phyloP scores from a whole-genome alignment of 2,329 filamentous ascomycete species.

The Cladorrhinum sp. region DNA sequence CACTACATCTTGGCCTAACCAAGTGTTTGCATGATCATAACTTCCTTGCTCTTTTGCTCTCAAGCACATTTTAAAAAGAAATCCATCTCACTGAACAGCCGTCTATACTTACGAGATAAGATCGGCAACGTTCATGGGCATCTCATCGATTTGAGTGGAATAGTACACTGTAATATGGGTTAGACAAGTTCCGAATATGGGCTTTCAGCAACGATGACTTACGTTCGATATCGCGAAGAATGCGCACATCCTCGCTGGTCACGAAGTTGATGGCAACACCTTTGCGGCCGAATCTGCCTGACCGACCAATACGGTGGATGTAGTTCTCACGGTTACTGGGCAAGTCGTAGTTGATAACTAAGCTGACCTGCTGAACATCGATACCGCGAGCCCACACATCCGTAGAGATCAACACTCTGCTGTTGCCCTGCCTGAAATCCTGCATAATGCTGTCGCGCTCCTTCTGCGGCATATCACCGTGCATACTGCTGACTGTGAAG shows the following conservation, averaged over 20 bases:
- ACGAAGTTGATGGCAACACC: slow-evolving; percentile 99
- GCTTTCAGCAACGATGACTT: slow-evolving; percentile 37
- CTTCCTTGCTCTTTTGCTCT: background rate
- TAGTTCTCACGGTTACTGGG: slow-evolving; percentile 99
- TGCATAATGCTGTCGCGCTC: slow-evolving; percentile 99
- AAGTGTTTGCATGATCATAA: background rate
- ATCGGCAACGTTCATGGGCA: slow-evolving; percentile 90
- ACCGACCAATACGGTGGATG: slow-evolving; percentile 96
- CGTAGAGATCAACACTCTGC: slow-evolving; percentile 91
- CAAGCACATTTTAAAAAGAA: background rate
- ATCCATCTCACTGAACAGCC: background rate
- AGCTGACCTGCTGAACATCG: slow-evolving; percentile 95
- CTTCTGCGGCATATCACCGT: slow-evolving; percentile 98
- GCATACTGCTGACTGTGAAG: slow-evolving; percentile 98
- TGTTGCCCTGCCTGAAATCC: slow-evolving; percentile 96
- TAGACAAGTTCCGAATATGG: slow-evolving; percentile 8
- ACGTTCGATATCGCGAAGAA: slow-evolving; percentile 94
- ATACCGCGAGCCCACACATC: slow-evolving; percentile 98
- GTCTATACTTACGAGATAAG: slow-evolving; percentile 46
- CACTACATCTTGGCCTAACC: slow-evolving; percentile 21
- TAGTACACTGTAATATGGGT: slow-evolving; percentile 67
- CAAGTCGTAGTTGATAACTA: slow-evolving; percentile 99
- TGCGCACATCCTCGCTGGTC: slow-evolving; percentile 95
- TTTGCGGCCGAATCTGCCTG: slow-evolving; percentile 93
- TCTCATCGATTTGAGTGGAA: slow-evolving; percentile 95